Evolutionary conservation across 1,139 yeast species (phyloP).

Genomic region (Magnusiomyces clavatus): DNA sequence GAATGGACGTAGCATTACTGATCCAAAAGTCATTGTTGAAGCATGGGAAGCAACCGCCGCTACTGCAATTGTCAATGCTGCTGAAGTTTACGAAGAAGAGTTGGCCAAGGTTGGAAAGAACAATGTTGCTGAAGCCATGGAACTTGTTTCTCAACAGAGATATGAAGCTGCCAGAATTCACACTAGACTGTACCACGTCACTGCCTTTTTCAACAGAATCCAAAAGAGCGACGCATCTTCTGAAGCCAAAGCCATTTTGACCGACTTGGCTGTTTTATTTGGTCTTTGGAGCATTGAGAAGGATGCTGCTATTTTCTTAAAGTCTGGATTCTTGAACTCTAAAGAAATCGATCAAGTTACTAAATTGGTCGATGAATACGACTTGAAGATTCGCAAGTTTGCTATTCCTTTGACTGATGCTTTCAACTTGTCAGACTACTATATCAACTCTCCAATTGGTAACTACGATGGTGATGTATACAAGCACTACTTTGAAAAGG

Average conservation of each 20-base stretch:
- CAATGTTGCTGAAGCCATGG: constrained; percentile 29
- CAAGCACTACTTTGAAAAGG: constrained; percentile 53
- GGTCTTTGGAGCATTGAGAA: constrained; percentile 67
- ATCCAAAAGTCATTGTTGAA: constrained; percentile 25
- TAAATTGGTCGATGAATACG: constrained; percentile 31
- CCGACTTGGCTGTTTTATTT: constrained; percentile 49
- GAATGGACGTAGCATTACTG: constrained; percentile 16
- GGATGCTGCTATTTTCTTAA: constrained; percentile 70
- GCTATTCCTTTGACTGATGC: constrained; percentile 84
- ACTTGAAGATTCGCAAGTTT: constrained; percentile 46
- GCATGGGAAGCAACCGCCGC: constrained; percentile 35
- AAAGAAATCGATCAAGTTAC: constrained; percentile 31
- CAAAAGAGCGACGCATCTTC: constrained; percentile 8
- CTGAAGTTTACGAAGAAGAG: constrained; percentile 18
- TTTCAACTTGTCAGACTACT: constrained; percentile 76
- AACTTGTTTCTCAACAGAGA: constrained; percentile 31
- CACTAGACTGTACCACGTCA: constrained; percentile 28
- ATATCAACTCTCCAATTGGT: constrained; percentile 82
- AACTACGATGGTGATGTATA: constrained; percentile 79
- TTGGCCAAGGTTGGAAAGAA: constrained; percentile 18
- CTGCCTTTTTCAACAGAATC: constrained; percentile 27
- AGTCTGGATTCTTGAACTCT: constrained; percentile 45
- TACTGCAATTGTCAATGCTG: constrained; percentile 27
- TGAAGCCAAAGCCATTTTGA: constrained; percentile 35
- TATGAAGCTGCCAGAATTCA: constrained; percentile 33